Evolutionary conservation across 2,329 filamentous ascomycete genomes (phyloP), one percentile per base, ranked within the genome.

Genomic region (Didymella pinodella): DNA sequence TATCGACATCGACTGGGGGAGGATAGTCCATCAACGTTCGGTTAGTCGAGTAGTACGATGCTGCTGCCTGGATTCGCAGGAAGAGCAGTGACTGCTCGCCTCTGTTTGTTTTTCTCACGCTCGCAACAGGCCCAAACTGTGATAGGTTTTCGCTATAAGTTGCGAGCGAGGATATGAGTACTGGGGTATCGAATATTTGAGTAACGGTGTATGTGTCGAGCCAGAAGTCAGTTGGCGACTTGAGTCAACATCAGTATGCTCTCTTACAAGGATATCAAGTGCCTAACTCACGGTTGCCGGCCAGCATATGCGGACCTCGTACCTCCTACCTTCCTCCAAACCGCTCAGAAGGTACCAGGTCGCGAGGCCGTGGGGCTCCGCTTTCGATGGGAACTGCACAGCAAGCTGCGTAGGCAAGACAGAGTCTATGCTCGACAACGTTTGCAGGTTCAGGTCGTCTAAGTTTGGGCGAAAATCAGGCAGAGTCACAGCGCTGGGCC

Each of bases 291-390:
- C 94, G 61, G 90, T 95, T 40, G 95, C 95, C 60, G 92, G 84
- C 93, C 94, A 99, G 80, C 94, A 98, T 59, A 97, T 84, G 54
- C 95, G 88, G 48, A 96, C 85, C 81, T 99, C 95, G 82, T 98
- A 97, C 65, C 93, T 86, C 71, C 90, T 89, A 11, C 87, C 86
- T 34, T 86, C 84, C n/a, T 79, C 82, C 54, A 99, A 82, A 32
- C 83, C 80, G 56, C 90, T 85, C 6, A 99, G 85, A 7, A 94
- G 79, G 66, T 93, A 85, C 95, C 95, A 98, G 28, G 90, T 89
- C 50, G 88, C 82, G 11, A 82, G 78, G 7, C 91, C 92, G 12
- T 81, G 75, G 10, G 83, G 83, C 29, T 78, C 73, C 2, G 79
- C 73, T 7, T 79, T 67, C 7, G 79, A 83, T 11, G 92, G 88